Conservation (phyloP, 345 rosid genomes). For the Pugionium cornutum region DNA sequence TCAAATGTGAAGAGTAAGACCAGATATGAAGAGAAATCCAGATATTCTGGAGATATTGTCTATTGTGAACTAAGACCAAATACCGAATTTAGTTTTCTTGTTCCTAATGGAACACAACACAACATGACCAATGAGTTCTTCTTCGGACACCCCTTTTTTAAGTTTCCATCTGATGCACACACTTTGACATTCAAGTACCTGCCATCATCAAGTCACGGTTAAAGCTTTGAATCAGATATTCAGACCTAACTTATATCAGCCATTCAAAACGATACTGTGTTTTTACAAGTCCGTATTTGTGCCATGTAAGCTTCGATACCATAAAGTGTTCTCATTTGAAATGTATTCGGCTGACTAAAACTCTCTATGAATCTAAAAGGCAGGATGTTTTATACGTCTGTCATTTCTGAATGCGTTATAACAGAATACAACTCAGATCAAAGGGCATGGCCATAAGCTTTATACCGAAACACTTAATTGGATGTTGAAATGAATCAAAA, state of each 20-base stretch:
- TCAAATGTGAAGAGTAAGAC: no score
- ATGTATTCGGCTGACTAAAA: neutral
- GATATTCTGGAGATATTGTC: no score
- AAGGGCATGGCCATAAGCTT: neutral
- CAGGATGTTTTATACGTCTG: neutral
- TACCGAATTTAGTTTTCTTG: neutral
- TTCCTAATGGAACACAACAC: conserved; percentile 18
- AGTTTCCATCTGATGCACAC: conserved; percentile 44
- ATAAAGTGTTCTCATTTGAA: conserved; percentile 4
- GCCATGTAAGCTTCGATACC: neutral
- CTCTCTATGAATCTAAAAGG: conserved; percentile 2
- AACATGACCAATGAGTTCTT: conserved; percentile 37
- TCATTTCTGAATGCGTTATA: conserved; percentile 1
- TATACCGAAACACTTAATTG: neutral
- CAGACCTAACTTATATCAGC: conserved; percentile 19
- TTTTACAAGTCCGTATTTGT: conserved; percentile 3
- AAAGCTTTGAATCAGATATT: conserved; percentile 13
- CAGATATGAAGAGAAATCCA: no score
- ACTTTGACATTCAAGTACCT: conserved; percentile 68
- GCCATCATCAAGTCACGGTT: conserved; percentile 31
- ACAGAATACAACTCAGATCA: conserved; percentile 6
- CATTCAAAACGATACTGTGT: conserved; percentile 5
- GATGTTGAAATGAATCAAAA: conserved; percentile 8
- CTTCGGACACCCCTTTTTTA: conserved; percentile 36
- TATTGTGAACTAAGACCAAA: no score